Base-by-base conservation (phyloP, 1,284 basidiomycete genomes). In the Ceratobasidium papillatum region DNA sequence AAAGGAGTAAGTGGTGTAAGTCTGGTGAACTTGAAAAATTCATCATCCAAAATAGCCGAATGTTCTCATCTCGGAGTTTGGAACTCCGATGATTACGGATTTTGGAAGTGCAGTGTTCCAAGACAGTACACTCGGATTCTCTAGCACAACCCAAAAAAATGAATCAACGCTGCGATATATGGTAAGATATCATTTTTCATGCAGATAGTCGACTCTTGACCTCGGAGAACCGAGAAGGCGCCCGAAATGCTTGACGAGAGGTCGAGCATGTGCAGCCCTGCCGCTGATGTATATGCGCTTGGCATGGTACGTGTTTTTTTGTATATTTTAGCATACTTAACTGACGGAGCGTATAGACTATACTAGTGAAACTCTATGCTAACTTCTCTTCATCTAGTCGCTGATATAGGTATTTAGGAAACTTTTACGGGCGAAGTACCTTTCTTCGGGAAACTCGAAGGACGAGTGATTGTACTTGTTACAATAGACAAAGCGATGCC, bases 261-360 rank as follows among this genome's bases (percentile, higher is more conserved):
- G 38, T n/a, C 38, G 14, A 30, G 30, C 22, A 22, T 43, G 38
- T 43, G 38, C 58, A 61, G 5, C 25, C 7, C 5, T 5, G 36
- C 34, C 19, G 27, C 58, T 1, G 58, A 61, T 25, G 58, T 61
- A 27, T 61, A 61, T 43, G 58, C 58, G 38, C 38, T 61, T n/a
- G 36, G 58, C n/a, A 41, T 36, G 34, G 36, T n/a, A 41, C 11
- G 36, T 36, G 19, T 61, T n/a, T 30, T n/a, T 11, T 8, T 25
- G 8, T 3, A 19, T 51, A 1, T 22, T 3, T 8, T 38, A 11
- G 51, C 51, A 54, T 25, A 14, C 19, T 17, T 36, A 7, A 34
- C 34, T 59, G 32, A 59, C 17, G 19, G 11, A 17, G 54, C 14
- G 5, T 36, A 1, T 43, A 61, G 58, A 61, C 36, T 12, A 25